Evolutionary conservation across 495 filamentous ascomycete species (phyloP).

Genomic region (Penicillium malachiteum): DNA sequence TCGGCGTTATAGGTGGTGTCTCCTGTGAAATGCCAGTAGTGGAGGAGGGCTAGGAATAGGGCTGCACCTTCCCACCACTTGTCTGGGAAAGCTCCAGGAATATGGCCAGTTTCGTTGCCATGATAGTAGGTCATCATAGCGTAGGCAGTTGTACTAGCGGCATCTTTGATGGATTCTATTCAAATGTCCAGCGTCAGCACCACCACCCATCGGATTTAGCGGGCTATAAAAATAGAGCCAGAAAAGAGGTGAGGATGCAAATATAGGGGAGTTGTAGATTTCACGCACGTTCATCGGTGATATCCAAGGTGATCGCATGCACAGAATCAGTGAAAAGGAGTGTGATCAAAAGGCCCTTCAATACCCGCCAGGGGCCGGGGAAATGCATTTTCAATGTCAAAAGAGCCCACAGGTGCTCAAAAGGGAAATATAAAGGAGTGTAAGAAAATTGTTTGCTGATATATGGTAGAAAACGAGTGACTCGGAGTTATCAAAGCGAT

Average conservation of each 20-base stretch:
- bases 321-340: background rate
- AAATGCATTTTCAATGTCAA: background rate
- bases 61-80: conserved; percentile 79
- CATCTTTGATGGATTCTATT: conserved; percentile 63
- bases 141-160: conserved; percentile 56
- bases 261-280: background rate
- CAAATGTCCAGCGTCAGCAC: background rate
- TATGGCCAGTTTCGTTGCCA: conserved; percentile 60
- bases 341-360: background rate
- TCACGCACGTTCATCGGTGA: conserved; percentile 1
- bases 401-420: background rate
- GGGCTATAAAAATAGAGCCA: no score
- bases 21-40: conserved; percentile 57
- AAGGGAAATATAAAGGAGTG: background rate
- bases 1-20: conserved; percentile 50
- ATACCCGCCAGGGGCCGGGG: background rate
- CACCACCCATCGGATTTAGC: background rate
- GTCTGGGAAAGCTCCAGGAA: conserved; percentile 54
- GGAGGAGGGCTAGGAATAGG: conserved; percentile 48
- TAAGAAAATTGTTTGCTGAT: background rate
- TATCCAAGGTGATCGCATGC: conserved; percentile 1
- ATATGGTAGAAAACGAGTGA: background rate
- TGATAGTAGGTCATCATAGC: conserved; percentile 69
- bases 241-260: background rate
- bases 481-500: background rate